Evolutionary conservation across 208 protist genomes (phyloP).

Genomic region (Acanthamoeba healyi): DNA sequence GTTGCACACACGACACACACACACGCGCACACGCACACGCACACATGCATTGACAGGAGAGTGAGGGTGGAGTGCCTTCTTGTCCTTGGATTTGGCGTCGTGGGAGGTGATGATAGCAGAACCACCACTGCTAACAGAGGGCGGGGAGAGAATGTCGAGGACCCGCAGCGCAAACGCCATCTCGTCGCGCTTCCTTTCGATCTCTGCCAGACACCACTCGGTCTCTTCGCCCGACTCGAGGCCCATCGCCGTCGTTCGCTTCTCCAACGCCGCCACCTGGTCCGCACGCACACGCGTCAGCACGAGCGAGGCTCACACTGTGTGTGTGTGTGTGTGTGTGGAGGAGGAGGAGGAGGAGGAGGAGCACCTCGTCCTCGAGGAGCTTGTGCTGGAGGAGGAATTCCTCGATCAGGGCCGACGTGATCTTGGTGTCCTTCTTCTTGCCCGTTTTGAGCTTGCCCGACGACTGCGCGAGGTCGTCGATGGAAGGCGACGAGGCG

Average conservation of each 20-base stretch:
- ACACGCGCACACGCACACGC: neutral
- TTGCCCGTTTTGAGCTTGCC: neutral
- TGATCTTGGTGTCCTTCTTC: neutral
- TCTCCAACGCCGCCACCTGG: neutral
- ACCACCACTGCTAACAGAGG: neutral
- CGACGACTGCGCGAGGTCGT: neutral
- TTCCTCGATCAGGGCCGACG: neutral
- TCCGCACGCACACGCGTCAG: neutral
- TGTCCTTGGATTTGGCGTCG: neutral
- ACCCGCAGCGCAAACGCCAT: neutral
- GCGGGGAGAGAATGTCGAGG: neutral
- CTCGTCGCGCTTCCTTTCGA: neutral
- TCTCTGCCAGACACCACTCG: neutral
- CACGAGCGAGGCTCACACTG: no score
- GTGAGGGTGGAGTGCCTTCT: neutral
- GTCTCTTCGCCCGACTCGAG: neutral
- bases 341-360: no score
- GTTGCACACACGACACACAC: neutral
- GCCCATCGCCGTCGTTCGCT: neutral
- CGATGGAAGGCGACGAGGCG: neutral
- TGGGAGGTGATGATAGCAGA: neutral
- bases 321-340: no score
- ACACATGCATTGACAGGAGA: neutral
- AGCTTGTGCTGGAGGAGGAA: slow-evolving; percentile 4
- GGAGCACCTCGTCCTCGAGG: neutral